A percentile compares a stretch with the other conserved stretches of the same genome.
phyloP scores from a whole-genome alignment of 768 basidiomycete species.

The Amanita exitialis region DNA sequence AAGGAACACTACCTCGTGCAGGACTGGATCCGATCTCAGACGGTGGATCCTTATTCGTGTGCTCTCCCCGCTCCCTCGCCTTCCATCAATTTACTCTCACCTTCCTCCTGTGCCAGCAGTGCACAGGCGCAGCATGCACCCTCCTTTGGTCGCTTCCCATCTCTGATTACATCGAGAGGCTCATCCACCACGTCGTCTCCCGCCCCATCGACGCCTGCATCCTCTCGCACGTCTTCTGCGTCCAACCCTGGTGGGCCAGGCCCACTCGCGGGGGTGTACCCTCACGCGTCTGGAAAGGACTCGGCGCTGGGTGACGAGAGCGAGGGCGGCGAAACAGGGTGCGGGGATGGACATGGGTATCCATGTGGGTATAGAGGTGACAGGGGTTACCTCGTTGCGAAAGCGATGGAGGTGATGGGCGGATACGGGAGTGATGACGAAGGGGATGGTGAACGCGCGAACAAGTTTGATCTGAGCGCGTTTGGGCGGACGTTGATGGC shows the following conservation, averaged over 20 bases:
- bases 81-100: not conserved
- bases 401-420: constrained; percentile 14
- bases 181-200: constrained; percentile 2
- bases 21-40: constrained; percentile 21
- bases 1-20: constrained; percentile 27
- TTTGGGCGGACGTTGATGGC: constrained; percentile 15
- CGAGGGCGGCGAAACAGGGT: not conserved
- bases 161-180: not conserved
- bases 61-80: not conserved
- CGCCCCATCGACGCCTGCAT: constrained; percentile 2
- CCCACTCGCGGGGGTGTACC: not conserved
- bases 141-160: not conserved
- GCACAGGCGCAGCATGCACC: not conserved
- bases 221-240: constrained; percentile 3
- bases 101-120: not conserved
- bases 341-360: too few relatives aligned
- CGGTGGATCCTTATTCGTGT: constrained; percentile 5
- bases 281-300: not conserved
- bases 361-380: not conserved
- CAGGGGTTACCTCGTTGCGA: not conserved
- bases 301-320: too few relatives aligned
- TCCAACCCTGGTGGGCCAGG: not conserved
- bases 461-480: constrained; percentile 13
- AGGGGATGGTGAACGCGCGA: too few relatives aligned
- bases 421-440: constrained; percentile 8